Evolutionary conservation across 2,329 filamentous ascomycete species (phyloP).

Genomic region (Diaporthe capsici): DNA sequence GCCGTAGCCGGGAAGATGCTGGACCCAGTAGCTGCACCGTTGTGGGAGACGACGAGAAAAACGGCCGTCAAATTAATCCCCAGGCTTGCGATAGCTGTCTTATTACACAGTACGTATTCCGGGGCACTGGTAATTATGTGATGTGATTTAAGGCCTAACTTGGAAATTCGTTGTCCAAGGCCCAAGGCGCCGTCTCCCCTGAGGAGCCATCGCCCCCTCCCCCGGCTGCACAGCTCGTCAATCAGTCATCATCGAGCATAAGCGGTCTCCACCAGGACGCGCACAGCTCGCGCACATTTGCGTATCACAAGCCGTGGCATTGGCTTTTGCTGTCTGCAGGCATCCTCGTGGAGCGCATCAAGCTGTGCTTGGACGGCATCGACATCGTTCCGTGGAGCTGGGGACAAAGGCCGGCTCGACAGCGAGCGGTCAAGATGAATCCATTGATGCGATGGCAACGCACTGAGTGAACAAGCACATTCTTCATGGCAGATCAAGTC

Average conservation of each 20-base stretch:
- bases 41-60: not conserved
- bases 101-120: conserved; percentile 22
- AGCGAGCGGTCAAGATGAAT: conserved; percentile 23
- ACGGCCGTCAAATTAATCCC: conserved; percentile 18
- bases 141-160: conserved; percentile 25
- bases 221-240: conserved; percentile 24
- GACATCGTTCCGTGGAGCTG: not conserved
- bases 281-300: conserved; percentile 29
- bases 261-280: conserved; percentile 23
- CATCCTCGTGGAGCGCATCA: conserved; percentile 20
- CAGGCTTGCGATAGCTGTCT: not conserved
- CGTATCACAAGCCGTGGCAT: conserved; percentile 17
- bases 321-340: conserved; percentile 31
- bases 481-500: not conserved
- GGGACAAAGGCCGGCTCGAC: conserved; percentile 11
- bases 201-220: conserved; percentile 20
- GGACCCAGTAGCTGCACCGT: conserved; percentile 27
- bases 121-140: conserved; percentile 13
- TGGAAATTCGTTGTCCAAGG: conserved; percentile 24
- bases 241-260: conserved; percentile 31
- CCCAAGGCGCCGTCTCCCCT: conserved; percentile 2
- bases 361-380: conserved; percentile 20
- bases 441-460: conserved; percentile 18
- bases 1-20: conserved; percentile 39
- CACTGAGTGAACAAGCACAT: conserved; percentile 3